These are phyloP conservation scores for Aspergillus puulaauensis DNA, from an alignment of 2,329 filamentous ascomycete genomes.

Conservation along the genomic window DNA sequence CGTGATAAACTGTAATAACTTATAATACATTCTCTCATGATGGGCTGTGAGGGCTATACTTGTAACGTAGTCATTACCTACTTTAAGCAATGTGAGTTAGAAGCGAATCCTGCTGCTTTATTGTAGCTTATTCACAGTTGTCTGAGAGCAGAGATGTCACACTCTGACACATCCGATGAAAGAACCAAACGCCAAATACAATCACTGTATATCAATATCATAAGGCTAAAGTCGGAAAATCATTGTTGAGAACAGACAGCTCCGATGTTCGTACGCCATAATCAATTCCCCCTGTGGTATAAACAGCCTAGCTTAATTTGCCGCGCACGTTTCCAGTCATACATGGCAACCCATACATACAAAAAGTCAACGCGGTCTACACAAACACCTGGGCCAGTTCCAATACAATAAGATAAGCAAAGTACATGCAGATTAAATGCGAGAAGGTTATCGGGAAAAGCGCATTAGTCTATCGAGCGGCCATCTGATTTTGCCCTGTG, in stretches of 20 bases:
- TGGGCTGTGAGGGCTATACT: background rate
- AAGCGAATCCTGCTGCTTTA: background rate
- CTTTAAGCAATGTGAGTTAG: background rate
- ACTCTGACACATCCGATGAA: background rate
- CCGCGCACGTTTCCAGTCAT: slow-evolving; percentile 18
- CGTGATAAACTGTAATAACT: background rate
- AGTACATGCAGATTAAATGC: slow-evolving; percentile 2
- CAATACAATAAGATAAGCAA: slow-evolving; percentile 14
- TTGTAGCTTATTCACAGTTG: background rate
- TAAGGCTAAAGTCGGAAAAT: slow-evolving; percentile 1
- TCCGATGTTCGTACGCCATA: slow-evolving; percentile 18
- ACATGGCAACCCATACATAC: slow-evolving; percentile 24
- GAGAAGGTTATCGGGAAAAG: background rate
- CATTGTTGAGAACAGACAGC: slow-evolving; percentile 6
- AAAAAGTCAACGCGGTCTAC: slow-evolving; percentile 18
- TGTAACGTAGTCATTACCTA: background rate
- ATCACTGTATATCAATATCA: background rate
- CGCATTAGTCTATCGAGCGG: slow-evolving; percentile 27
- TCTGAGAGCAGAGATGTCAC: background rate
- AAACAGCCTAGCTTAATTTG: slow-evolving; percentile 11
- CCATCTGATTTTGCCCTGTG: slow-evolving; percentile 32
- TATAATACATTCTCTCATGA: background rate
- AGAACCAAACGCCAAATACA: slow-evolving; percentile 6
- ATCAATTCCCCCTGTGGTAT: slow-evolving; percentile 11
- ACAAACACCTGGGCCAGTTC: slow-evolving; percentile 14